Base-by-base conservation (phyloP, 768 basidiomycete genomes). In the Fomitopsis serialis region DNA sequence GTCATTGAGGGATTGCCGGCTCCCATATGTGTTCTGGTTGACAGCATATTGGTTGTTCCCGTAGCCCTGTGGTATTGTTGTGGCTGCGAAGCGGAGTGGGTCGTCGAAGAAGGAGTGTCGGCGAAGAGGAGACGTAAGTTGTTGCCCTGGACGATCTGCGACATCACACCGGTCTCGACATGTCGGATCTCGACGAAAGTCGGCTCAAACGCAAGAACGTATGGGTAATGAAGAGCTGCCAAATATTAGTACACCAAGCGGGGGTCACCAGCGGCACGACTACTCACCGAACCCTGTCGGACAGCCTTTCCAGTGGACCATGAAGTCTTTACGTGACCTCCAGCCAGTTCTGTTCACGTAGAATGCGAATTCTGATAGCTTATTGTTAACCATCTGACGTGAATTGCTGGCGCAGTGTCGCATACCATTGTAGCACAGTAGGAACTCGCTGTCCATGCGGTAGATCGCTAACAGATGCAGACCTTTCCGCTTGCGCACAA, bases 281-380 rank as follows among this genome's bases (percentile, higher is more conserved):
- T n/a, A 72, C 91, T 64, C 67, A 97, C 96, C 97, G 63, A 99
- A 98, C 35, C 89, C 87, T 5, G 92, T 91, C 0, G 97, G 97
- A 42, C 76, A 77, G 10, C 97, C 97, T 70, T 98, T 95, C 97
- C 97, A 99, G 58, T 90, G 79, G 13, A 98, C 91, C 80, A 95
- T 91, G 76, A 98, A 98, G 53, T 92, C 85, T 57, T 82, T 87
- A 49, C 91, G 76, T 46, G 95, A 92, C 56, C 93, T 77, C 74
- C 92, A 89, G 2, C 97, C 97, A 57, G 86, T 95, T 75, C 91
- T 92, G 71, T 98, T 96, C 59, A 99, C 94, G 69, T 98, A 98
- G 67, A 99, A 98, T 0, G 97, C 97, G 67, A 98, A 99, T 72
- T 98, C 97, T 97, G 61, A 36, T 50, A n/a, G 29, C 59, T 47